These are phyloP conservation scores for Rhizopogon vinicolor DNA, from an alignment of 768 basidiomycete genomes.

Conservation along the genomic window DNA sequence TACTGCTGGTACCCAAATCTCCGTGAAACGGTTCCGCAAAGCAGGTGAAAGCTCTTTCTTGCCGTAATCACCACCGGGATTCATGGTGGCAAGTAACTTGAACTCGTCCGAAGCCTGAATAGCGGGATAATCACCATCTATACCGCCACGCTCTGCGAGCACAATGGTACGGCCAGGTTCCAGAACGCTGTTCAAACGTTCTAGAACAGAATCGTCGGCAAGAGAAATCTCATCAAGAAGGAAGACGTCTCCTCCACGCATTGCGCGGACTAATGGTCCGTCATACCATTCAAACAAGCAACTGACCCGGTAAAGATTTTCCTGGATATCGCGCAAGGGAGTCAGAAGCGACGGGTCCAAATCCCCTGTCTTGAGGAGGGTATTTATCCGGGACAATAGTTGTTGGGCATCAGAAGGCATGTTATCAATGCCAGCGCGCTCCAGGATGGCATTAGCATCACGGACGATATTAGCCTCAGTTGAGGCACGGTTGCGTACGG, in stretches of 20 bases:
- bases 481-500: slow-evolving; percentile 70
- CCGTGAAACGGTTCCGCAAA: slow-evolving; percentile 94
- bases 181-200: slow-evolving; percentile 95
- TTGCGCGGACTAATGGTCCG: slow-evolving; percentile 92
- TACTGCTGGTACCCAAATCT: slow-evolving; percentile 95
- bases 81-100: slow-evolving; percentile 97
- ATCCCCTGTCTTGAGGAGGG: slow-evolving; percentile 14
- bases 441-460: slow-evolving; percentile 38
- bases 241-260: slow-evolving; percentile 81
- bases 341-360: slow-evolving; percentile 27
- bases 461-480: slow-evolving; percentile 45
- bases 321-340: slow-evolving; percentile 38
- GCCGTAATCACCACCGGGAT: slow-evolving; percentile 97
- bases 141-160: slow-evolving; percentile 88
- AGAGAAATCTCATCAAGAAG: slow-evolving; percentile 96
- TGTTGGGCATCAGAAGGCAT: slow-evolving; percentile 18
- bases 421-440: slow-evolving; percentile 32
- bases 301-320: slow-evolving; percentile 45
- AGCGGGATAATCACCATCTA: slow-evolving; percentile 58
- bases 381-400: slow-evolving; percentile 21
- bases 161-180: slow-evolving; percentile 86
- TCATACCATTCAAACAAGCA: slow-evolving; percentile 96
- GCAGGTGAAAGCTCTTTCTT: slow-evolving; percentile 99
- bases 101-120: slow-evolving; percentile 67
- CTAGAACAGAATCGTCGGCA: slow-evolving; percentile 96